Conservation (phyloP, 257 asterid species). For the Gentiana macrophylla region DNA sequence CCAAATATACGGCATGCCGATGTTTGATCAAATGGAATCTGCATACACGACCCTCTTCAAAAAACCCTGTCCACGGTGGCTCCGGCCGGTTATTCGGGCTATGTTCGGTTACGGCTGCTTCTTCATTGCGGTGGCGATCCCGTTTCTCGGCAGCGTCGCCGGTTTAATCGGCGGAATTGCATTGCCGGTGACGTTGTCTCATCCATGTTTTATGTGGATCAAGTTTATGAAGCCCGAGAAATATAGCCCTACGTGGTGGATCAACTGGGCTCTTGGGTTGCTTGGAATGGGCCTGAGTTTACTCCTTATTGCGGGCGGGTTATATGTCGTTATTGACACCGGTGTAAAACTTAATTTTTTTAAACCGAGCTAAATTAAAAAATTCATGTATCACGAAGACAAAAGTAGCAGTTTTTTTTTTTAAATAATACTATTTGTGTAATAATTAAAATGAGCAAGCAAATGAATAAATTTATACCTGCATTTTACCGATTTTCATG, state of each 20-base stretch:
- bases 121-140: conserved; percentile 74
- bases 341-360: conserved; percentile 67
- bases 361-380: conserved; percentile 24
- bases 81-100: conserved; percentile 39
- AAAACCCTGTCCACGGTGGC: conserved; percentile 86
- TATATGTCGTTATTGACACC: conserved; percentile 54
- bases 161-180: conserved; percentile 77
- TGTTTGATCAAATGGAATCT: conserved; percentile 71
- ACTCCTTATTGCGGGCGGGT: conserved; percentile 43
- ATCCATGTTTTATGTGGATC: conserved; percentile 92
- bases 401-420: too few species aligned
- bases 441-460: too few species aligned
- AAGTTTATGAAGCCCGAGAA: conserved; percentile 58
- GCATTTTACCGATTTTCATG: too few species aligned
- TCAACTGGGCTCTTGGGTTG: conserved; percentile 60
- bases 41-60: conserved; percentile 40
- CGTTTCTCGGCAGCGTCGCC: conserved; percentile 66
- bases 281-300: conserved; percentile 53
- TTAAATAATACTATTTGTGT: too few species aligned
- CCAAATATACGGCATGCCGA: conserved; percentile 84
- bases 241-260: conserved; percentile 47
- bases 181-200: conserved; percentile 59
- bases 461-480: too few species aligned
- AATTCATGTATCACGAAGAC: neutral
- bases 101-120: conserved; percentile 48